These are phyloP conservation scores for Hortiboletus campestris DNA, from an alignment of 768 basidiomycete genomes.

Conservation along the genomic window DNA sequence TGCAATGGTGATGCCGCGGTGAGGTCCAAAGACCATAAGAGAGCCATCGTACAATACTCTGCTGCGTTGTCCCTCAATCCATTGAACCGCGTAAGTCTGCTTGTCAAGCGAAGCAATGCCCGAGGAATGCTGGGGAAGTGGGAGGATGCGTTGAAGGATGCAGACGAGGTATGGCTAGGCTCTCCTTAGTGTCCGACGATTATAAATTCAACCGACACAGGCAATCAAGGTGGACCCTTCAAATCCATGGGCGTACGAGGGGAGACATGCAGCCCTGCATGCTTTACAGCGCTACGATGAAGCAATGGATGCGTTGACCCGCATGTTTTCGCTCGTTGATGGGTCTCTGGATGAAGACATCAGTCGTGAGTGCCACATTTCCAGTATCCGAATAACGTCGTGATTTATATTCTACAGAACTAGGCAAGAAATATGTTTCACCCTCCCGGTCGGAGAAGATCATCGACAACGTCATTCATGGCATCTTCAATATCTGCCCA, in stretches of 20 bases:
- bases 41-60: constrained; percentile 8
- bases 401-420: background rate
- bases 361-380: background rate
- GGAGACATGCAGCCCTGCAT: constrained; percentile 1
- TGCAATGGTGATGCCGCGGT: background rate
- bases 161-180: constrained; percentile 5
- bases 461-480: background rate
- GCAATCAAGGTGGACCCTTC: background rate
- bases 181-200: accelerated
- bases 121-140: background rate
- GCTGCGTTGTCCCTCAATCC: background rate
- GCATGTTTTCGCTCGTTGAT: background rate
- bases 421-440: background rate
- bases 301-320: background rate
- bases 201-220: background rate
- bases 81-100: background rate
- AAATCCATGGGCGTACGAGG: background rate
- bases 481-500: background rate
- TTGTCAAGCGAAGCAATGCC: constrained; percentile 10
- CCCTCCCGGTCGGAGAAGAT: background rate
- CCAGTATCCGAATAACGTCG: accelerated
- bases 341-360: background rate
- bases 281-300: background rate
- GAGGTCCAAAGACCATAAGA: background rate
- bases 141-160: constrained; percentile 11